These are phyloP conservation scores for Mycena rebaudengoi DNA, from an alignment of 768 basidiomycete species.

Conservation along the genomic window DNA sequence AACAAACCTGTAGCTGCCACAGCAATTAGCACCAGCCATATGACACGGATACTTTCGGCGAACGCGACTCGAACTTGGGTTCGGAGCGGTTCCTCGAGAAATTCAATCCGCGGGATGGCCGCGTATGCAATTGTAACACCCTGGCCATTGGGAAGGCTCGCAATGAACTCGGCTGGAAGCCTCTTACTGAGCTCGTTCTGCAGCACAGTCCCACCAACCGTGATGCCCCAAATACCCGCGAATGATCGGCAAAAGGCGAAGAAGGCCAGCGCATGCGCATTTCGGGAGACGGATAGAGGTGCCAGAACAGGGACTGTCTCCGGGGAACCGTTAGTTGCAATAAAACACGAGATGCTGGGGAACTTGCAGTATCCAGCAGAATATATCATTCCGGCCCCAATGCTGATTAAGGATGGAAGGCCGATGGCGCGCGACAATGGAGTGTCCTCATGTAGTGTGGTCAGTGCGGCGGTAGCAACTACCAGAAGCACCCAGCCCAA, in stretches of 20 bases:
- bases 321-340: too few relatives aligned
- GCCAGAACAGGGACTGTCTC: constrained; percentile 54
- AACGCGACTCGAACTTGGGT: constrained; percentile 48
- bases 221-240: constrained; percentile 58
- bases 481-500: constrained; percentile 40
- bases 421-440: not conserved
- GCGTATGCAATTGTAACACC: constrained; percentile 52
- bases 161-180: constrained; percentile 49
- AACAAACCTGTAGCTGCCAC: constrained; percentile 43
- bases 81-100: constrained; percentile 41
- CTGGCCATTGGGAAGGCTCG: constrained; percentile 41
- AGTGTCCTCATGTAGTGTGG: constrained; percentile 29
- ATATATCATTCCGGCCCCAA: not conserved
- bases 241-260: constrained; percentile 48
- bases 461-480: constrained; percentile 44
- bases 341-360: too few relatives aligned
- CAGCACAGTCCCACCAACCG: constrained; percentile 57
- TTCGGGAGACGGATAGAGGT: constrained; percentile 47
- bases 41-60: constrained; percentile 39
- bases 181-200: constrained; percentile 54
- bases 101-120: constrained; percentile 50
- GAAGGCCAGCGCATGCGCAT: constrained; percentile 54
- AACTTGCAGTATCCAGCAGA: too few relatives aligned
- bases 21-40: constrained; percentile 51
- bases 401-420: not conserved